A percentile compares a stretch with the other conserved stretches of the same genome.
These are phyloP conservation scores for Thinopyrum elongatum DNA, from an alignment of 176 grass and related monocot species.

Conservation along the genomic window DNA sequence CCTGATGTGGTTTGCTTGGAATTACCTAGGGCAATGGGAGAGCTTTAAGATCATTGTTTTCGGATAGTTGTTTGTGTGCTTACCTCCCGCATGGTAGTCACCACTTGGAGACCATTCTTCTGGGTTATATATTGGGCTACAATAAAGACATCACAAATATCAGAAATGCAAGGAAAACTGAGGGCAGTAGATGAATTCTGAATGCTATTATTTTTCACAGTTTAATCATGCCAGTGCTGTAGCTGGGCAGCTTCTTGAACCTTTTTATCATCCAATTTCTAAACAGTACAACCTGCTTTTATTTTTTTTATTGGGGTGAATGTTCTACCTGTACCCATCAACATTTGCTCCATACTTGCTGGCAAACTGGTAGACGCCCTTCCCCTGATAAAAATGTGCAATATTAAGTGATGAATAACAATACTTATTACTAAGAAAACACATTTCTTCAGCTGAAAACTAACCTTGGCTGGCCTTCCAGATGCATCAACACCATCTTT, in stretches of 20 bases:
- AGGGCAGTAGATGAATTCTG: neutral
- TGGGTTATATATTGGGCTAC: constrained; percentile 76
- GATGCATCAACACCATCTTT: constrained; percentile 52
- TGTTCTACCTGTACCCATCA: constrained; percentile 56
- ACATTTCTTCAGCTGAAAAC: neutral
- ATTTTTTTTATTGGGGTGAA: neutral
- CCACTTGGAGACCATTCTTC: constrained; percentile 73
- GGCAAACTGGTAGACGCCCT: constrained; percentile 72
- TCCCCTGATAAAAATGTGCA: constrained; percentile 47
- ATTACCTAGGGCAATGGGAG: too few species aligned
- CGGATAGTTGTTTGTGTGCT: constrained; percentile 1
- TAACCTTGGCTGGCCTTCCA: constrained; percentile 64
- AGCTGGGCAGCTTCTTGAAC: neutral
- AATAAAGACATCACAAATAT: neutral
- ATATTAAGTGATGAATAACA: neutral
- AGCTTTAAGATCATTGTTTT: neutral
- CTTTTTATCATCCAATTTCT: neutral
- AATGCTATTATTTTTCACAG: neutral
- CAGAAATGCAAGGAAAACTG: neutral
- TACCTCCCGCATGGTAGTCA: constrained; percentile 83
- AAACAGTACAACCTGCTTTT: neutral
- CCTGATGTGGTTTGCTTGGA: too few species aligned
- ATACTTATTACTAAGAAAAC: neutral
- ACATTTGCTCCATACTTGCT: constrained; percentile 93
- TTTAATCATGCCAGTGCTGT: neutral